Evolutionary conservation across 768 basidiomycete species (phyloP).

Genomic region (Tylopilus vinaceipallidus): DNA sequence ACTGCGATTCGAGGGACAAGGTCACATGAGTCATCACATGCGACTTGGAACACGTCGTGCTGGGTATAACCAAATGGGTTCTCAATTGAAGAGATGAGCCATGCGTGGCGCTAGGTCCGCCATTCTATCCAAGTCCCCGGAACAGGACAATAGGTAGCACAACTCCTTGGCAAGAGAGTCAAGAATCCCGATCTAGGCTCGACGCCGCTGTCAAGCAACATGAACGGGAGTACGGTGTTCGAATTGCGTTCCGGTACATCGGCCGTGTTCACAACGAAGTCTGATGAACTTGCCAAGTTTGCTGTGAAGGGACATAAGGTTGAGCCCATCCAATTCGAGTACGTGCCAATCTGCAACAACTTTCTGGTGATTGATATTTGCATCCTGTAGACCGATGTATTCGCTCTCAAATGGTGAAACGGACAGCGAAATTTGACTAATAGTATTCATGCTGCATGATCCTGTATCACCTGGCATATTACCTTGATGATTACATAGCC

Average conservation of each 20-base stretch:
- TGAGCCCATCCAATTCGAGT: slow-evolving; percentile 2
- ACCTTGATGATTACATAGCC: too few species aligned
- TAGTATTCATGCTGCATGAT: too few species aligned
- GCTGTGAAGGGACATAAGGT: slow-evolving; percentile 6
- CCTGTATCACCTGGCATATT: too few species aligned
- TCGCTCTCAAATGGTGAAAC: neutral
- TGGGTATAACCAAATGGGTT: slow-evolving; percentile 37
- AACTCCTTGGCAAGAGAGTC: slow-evolving; percentile 6
- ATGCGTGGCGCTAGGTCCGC: too few species aligned
- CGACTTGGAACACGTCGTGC: slow-evolving; percentile 37
- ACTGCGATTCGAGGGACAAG: neutral
- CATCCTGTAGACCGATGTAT: slow-evolving; percentile 1
- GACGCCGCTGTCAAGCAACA: neutral
- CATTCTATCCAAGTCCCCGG: neutral
- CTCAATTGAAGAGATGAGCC: slow-evolving; percentile 32
- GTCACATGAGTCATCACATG: slow-evolving; percentile 25
- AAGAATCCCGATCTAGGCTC: slow-evolving; percentile 19
- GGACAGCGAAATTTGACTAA: neutral
- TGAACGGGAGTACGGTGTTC: slow-evolving; percentile 6
- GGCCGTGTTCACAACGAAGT: slow-evolving; percentile 10
- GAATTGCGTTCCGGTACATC: slow-evolving; percentile 16
- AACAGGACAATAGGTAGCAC: slow-evolving; percentile 9
- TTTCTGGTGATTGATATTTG: neutral
- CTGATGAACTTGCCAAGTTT: slow-evolving; percentile 8
- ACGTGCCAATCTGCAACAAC: neutral